Conservation (phyloP, 805 yeast genomes). For the Candida manassasensis region DNA sequence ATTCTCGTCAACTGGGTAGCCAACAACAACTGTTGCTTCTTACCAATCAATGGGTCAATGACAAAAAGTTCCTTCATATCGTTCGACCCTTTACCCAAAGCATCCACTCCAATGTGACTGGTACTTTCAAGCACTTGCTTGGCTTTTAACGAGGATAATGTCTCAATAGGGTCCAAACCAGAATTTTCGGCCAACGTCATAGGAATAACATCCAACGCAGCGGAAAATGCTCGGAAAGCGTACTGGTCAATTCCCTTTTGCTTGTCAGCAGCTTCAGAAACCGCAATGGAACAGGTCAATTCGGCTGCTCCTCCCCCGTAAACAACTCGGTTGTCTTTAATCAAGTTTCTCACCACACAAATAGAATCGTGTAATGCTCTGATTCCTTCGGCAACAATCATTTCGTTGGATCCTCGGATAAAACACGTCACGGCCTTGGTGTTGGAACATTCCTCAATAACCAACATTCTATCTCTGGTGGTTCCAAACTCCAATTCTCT, state of each 20-base stretch:
- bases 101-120: slow-evolving; percentile 84
- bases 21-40: slow-evolving; percentile 88
- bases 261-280: slow-evolving; percentile 84
- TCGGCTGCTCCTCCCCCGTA: slow-evolving; percentile 99
- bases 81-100: slow-evolving; percentile 80
- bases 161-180: slow-evolving; percentile 90
- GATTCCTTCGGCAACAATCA: slow-evolving; percentile 96
- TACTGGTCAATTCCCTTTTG: slow-evolving; percentile 96
- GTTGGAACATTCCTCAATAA: slow-evolving; percentile 84
- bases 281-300: slow-evolving; percentile 87
- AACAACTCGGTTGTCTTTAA: slow-evolving; percentile 89
- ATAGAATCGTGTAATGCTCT: slow-evolving; percentile 95
- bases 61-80: slow-evolving; percentile 94
- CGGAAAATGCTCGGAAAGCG: slow-evolving; percentile 92
- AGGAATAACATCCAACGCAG: slow-evolving; percentile 87
- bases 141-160: slow-evolving; percentile 77
- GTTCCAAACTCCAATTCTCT: slow-evolving; percentile 93
- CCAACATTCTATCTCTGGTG: slow-evolving; percentile 92
- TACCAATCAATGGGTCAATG: slow-evolving; percentile 95
- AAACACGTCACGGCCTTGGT: slow-evolving; percentile 88
- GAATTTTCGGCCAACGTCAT: slow-evolving; percentile 96
- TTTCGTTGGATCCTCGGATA: slow-evolving; percentile 92
- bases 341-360: slow-evolving; percentile 94
- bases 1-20: slow-evolving; percentile 97
- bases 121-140: slow-evolving; percentile 72